Evolutionary conservation across 768 basidiomycete genomes (phyloP).

Genomic region (Exsudoporus frostii): DNA sequence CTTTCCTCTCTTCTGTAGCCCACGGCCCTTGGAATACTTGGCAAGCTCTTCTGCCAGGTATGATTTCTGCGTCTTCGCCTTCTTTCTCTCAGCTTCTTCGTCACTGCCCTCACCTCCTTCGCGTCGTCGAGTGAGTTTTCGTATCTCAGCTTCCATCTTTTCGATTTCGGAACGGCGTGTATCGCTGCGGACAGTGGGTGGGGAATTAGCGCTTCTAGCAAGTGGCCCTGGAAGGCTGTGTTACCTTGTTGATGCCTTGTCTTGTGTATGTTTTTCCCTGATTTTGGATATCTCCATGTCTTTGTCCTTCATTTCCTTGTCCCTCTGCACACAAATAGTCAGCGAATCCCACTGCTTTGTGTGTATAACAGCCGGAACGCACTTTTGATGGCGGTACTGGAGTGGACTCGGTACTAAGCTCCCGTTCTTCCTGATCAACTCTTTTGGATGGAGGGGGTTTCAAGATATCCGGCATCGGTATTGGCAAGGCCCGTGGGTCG

Average conservation of each 20-base stretch:
- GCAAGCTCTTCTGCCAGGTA: slow-evolving; percentile 78
- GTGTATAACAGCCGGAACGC: neutral
- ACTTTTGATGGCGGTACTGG: slow-evolving; percentile 19
- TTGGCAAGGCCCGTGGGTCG: slow-evolving; percentile 6
- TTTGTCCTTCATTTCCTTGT: slow-evolving; percentile 23
- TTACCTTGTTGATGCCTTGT: slow-evolving; percentile 63
- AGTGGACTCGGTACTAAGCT: neutral
- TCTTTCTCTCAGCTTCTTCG: slow-evolving; percentile 52
- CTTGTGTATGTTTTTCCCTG: slow-evolving; percentile 70
- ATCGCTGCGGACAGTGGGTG: slow-evolving; percentile 37
- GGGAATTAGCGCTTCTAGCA: neutral
- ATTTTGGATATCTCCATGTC: slow-evolving; percentile 62
- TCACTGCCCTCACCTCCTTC: slow-evolving; percentile 60
- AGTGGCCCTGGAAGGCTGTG: neutral
- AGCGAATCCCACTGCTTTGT: neutral
- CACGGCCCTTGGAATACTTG: slow-evolving; percentile 70
- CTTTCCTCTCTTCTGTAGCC: slow-evolving; percentile 53
- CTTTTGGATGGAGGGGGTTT: slow-evolving; percentile 2
- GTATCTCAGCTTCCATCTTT: slow-evolving; percentile 86
- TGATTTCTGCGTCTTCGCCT: slow-evolving; percentile 60
- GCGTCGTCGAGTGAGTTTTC: slow-evolving; percentile 64
- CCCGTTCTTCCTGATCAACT: slow-evolving; percentile 1
- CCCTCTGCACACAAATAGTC: neutral
- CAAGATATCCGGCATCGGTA: slow-evolving; percentile 7
- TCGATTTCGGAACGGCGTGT: slow-evolving; percentile 74